Conservation (phyloP, 352 stramenopile genomes). For the Peronospora destructor region DNA sequence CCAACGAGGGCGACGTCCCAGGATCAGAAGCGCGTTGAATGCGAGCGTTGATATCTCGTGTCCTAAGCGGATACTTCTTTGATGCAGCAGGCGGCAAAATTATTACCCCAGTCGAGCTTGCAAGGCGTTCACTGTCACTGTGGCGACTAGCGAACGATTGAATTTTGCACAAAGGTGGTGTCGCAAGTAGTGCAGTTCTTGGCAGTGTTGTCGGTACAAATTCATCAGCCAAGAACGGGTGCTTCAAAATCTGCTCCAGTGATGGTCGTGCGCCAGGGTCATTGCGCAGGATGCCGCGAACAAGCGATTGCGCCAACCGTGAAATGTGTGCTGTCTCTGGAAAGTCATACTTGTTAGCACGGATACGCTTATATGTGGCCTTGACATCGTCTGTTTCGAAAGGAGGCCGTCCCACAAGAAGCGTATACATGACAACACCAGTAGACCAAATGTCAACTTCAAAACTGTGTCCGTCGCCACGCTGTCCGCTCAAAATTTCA, state of each 20-base stretch:
- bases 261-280: slow-evolving; percentile 67
- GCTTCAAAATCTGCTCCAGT: slow-evolving; percentile 65
- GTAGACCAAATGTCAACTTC: slow-evolving; percentile 98
- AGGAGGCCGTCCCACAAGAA: slow-evolving; percentile 94
- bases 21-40: slow-evolving; percentile 28
- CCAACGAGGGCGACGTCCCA: slow-evolving; percentile 10
- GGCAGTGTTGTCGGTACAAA: slow-evolving; percentile 50
- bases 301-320: slow-evolving; percentile 55
- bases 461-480: slow-evolving; percentile 91
- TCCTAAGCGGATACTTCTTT: slow-evolving; percentile 32
- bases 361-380: slow-evolving; percentile 96
- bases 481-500: slow-evolving; percentile 88
- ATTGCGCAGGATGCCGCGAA: slow-evolving; percentile 65
- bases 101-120: slow-evolving; percentile 19
- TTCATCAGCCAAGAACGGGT: slow-evolving; percentile 69
- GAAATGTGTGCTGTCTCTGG: slow-evolving; percentile 86
- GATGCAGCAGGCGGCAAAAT: slow-evolving; percentile 19
- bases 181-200: slow-evolving; percentile 59
- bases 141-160: slow-evolving; percentile 19
- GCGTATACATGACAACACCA: slow-evolving; percentile 96
- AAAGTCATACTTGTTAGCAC: slow-evolving; percentile 94
- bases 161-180: slow-evolving; percentile 55
- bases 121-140: slow-evolving; percentile 22
- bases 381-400: slow-evolving; percentile 98
- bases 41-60: slow-evolving; percentile 30